Percentiles rank a stretch among this genome's conserved stretches.
Conservation (phyloP, 495 filamentous ascomycete species). For the Annulohypoxylon bovei region DNA sequence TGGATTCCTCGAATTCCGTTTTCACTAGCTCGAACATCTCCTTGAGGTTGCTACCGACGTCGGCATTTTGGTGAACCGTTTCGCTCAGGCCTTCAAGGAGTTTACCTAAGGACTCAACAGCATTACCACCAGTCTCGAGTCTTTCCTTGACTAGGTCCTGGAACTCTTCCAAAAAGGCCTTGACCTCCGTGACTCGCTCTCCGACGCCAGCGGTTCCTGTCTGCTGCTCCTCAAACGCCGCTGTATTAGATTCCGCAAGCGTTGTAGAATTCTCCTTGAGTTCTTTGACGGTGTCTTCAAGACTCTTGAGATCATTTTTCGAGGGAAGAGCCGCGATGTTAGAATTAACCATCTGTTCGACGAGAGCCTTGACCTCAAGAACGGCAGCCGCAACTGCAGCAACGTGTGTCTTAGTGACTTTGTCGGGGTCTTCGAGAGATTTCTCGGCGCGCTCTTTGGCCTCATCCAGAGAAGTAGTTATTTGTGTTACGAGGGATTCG, state of each 20-base stretch:
- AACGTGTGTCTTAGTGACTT: constrained; percentile 78
- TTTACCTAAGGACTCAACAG: constrained; percentile 62
- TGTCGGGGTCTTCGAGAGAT: constrained; percentile 69
- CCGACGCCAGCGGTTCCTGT: constrained; percentile 61
- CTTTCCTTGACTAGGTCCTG: constrained; percentile 57
- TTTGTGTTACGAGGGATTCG: constrained; percentile 77
- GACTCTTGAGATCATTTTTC: constrained; percentile 63
- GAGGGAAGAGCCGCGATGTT: constrained; percentile 73
- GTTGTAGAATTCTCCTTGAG: constrained; percentile 74
- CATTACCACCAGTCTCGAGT: constrained; percentile 61
- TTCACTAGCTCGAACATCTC: constrained; percentile 83
- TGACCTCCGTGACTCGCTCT: constrained; percentile 62
- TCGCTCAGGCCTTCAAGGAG: constrained; percentile 70
- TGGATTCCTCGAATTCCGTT: constrained; percentile 80
- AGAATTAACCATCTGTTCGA: constrained; percentile 74
- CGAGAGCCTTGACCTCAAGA: constrained; percentile 78
- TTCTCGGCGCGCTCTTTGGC: constrained; percentile 73
- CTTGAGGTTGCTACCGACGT: constrained; percentile 70
- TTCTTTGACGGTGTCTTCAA: constrained; percentile 70
- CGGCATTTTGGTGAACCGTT: constrained; percentile 65
- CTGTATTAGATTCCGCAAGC: constrained; percentile 76
- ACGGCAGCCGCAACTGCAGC: constrained; percentile 81
- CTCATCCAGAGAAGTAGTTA: constrained; percentile 78
- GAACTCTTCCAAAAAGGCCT: constrained; percentile 61
- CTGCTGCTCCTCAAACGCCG: constrained; percentile 80